Conservation (phyloP, 257 asterid genomes). For the Handroanthus guayacan region DNA sequence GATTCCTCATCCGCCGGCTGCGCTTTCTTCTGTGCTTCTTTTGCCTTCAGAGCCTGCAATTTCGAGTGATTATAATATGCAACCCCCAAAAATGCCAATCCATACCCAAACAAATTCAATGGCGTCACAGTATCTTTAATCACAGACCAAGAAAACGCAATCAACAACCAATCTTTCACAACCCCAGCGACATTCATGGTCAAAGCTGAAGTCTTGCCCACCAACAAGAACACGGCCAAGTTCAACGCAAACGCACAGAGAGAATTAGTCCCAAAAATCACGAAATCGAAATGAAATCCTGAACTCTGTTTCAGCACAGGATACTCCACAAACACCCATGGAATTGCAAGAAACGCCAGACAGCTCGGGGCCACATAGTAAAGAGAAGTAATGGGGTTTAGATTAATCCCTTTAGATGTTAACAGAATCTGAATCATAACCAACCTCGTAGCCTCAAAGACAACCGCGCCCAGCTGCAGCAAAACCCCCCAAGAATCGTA, state of each 20-base stretch:
- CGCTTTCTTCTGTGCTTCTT: constrained; percentile 61
- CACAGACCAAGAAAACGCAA: constrained; percentile 89
- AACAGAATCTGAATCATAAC: constrained; percentile 77
- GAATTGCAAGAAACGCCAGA: constrained; percentile 55
- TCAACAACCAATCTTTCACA: constrained; percentile 77
- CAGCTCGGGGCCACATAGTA: constrained; percentile 84
- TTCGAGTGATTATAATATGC: constrained; percentile 71
- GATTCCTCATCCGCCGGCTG: constrained; percentile 56
- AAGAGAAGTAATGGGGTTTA: constrained; percentile 74
- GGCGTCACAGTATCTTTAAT: constrained; percentile 79
- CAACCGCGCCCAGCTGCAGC: constrained; percentile 71
- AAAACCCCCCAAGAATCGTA: constrained; percentile 78
- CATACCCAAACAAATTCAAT: constrained; percentile 69
- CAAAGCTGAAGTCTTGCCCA: constrained; percentile 83
- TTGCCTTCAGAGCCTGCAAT: constrained; percentile 75
- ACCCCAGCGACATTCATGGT: constrained; percentile 90
- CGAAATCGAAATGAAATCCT: constrained; percentile 52
- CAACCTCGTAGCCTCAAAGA: constrained; percentile 73
- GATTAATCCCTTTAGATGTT: constrained; percentile 67
- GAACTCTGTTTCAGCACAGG: constrained; percentile 50
- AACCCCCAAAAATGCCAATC: constrained; percentile 75
- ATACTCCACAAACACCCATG: constrained; percentile 70
- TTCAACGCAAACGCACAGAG: constrained; percentile 77
- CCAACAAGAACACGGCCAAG: constrained; percentile 74
- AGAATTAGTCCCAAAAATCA: constrained; percentile 71